Base-by-base conservation (phyloP, 2,329 filamentous ascomycete genomes). In the Aspergillus ustus region DNA sequence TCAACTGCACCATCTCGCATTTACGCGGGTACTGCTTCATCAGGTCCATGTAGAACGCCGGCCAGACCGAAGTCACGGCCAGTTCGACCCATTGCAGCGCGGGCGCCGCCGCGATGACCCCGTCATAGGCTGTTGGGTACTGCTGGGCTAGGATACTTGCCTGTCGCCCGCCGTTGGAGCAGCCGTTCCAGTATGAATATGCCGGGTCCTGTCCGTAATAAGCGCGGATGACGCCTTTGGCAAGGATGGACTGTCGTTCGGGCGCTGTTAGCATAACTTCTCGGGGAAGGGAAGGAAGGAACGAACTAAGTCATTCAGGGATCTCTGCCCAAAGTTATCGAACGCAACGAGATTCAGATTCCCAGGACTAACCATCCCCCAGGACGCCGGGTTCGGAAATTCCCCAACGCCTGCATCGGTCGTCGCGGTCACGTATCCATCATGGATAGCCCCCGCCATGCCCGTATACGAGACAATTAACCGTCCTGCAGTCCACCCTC, bases 401-500 rank as follows among this genome's bases (percentile, higher is more conserved):
- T 52, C 29, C 13, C 57, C 63, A 29, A 63, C 29, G 15, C 64
- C 62, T 1, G 59, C 64, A 52, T 67, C 64, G 3, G 66, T 67
- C 11, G 58, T 58, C 0, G 55, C 59, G 1, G 62, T 54, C 1
- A 62, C 55, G 31, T 56, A 67, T 1, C 60, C 62, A 8, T 58
- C 60, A 2, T 55, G 58, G 6, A 65, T 15, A 1, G 62, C 64
- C 11, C 63, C 64, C 1, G 20, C 57, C 63, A 63, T 66, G 43
- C 63, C 61, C n/a, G 61, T 53, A 1, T 57, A 25, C 20, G 46
- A 67, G 19, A 57, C 50, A 11, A 54, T 46, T n/a, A 50, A 63
- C 22, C 59, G 61, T 1, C 65, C 65, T 29, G 69, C 69, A 37
- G 67, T 57, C 55, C 67, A 73, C 29, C 77, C 74, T 15, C 76